Percentiles rank a stretch among this genome's conserved stretches.
Conservation (phyloP, 116 monocot genomes). For the Zostera marina region DNA sequence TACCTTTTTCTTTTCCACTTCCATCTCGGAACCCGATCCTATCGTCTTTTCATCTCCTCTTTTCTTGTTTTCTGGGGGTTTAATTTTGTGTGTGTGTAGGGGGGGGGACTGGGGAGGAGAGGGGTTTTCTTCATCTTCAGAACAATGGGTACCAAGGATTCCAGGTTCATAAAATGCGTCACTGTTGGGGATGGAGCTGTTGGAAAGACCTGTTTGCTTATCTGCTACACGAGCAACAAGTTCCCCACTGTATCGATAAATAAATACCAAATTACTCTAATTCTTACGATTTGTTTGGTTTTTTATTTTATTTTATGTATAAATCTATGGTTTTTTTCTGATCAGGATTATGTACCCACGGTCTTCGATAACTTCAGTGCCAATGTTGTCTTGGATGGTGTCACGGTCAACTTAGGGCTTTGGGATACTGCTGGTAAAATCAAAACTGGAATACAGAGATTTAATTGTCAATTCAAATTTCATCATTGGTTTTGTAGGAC, state of each 20-base stretch:
- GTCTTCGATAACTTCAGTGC: conserved; percentile 73
- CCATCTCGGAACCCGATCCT: no score
- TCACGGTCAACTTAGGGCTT: conserved; percentile 50
- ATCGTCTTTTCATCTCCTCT: no score
- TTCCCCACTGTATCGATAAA: conserved; percentile 59
- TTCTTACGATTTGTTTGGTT: neutral
- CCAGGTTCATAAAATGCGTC: conserved; percentile 14
- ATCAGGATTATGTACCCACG: conserved; percentile 54
- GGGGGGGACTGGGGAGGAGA: no score
- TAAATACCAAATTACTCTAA: no score
- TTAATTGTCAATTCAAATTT: neutral
- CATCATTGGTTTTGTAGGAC: conserved; percentile 7
- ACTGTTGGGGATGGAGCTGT: conserved; percentile 17
- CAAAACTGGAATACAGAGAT: neutral
- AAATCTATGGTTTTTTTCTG: neutral
- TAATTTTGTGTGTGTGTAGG: no score
- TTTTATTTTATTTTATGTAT: neutral
- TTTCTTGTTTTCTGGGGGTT: no score
- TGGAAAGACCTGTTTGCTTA: conserved; percentile 74
- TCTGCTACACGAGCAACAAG: conserved; percentile 89
- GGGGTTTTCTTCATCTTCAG: neutral
- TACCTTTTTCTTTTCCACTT: no score
- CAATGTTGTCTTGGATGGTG: conserved; percentile 59
- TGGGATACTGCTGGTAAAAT: conserved; percentile 62
- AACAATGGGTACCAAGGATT: neutral